A percentile compares a stretch with the other conserved stretches of the same genome.
Evolutionary conservation across 2,329 filamentous ascomycete species (phyloP).

Genomic region (Pseudopyricularia cyperi): DNA sequence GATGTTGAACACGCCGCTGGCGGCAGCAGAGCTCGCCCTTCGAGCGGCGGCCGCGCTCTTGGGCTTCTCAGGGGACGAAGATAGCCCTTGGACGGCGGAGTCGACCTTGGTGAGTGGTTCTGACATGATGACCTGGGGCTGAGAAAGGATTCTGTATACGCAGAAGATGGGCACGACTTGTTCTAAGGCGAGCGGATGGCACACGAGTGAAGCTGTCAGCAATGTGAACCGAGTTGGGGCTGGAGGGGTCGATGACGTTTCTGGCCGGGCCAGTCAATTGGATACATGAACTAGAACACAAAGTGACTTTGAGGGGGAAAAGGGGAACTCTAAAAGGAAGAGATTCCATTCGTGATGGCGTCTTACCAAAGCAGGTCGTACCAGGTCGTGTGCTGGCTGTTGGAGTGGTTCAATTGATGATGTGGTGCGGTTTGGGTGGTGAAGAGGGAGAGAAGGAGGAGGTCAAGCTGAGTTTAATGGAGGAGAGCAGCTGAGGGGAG

Average conservation of each 20-base stretch:
- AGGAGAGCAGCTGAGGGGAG: not conserved
- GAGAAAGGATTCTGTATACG: conserved; percentile 3
- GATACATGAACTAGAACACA: not conserved
- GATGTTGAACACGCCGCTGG: conserved; percentile 67
- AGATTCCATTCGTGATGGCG: not conserved
- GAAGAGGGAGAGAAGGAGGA: not conserved
- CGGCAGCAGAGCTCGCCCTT: conserved; percentile 59
- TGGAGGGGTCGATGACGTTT: too few relatives aligned
- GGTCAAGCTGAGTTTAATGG: not conserved
- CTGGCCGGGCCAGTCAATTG: too few relatives aligned
- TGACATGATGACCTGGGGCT: conserved; percentile 19
- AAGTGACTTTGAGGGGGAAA: not conserved
- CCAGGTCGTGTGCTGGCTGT: not conserved
- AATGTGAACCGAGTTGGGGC: too few relatives aligned
- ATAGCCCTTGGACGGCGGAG: conserved; percentile 73
- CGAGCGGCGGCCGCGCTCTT: conserved; percentile 30
- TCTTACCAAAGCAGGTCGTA: not conserved
- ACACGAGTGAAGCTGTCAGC: too few relatives aligned
- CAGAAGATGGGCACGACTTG: not conserved
- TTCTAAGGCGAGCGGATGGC: too few relatives aligned
- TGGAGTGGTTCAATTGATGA: not conserved
- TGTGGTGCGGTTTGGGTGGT: not conserved
- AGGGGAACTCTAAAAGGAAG: not conserved
- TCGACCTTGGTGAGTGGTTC: conserved; percentile 75
- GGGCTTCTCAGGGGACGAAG: conserved; percentile 54